Evolutionary conservation across 257 asterid species (phyloP).

Genomic region (Lantana camara): DNA sequence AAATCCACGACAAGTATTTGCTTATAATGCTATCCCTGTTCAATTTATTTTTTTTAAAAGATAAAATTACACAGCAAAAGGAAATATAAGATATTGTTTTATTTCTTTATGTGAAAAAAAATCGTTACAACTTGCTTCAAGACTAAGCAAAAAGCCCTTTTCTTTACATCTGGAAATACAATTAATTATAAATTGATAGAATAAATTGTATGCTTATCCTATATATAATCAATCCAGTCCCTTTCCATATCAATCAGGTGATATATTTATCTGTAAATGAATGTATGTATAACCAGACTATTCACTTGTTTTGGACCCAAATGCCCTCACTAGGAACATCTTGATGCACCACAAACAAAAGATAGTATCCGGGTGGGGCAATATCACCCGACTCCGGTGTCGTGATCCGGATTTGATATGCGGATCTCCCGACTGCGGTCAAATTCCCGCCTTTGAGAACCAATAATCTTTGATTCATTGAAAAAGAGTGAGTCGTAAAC

Average conservation of each 20-base stretch:
- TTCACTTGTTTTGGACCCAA: constrained; percentile 42
- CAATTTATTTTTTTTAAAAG: not conserved
- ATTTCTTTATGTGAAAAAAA: not conserved
- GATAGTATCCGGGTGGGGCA: constrained; percentile 53
- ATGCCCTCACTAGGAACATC: constrained; percentile 51
- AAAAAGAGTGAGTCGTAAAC: constrained; percentile 49
- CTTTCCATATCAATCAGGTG: not conserved
- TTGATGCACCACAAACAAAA: constrained; percentile 44
- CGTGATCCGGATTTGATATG: constrained; percentile 22
- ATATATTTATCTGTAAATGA: constrained; percentile 18
- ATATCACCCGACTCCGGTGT: constrained; percentile 33
- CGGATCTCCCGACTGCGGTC: not conserved
- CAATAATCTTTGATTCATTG: constrained; percentile 58
- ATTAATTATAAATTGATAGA: not conserved
- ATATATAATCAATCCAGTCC: not conserved
- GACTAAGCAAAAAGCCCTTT: not conserved
- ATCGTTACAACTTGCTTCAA: constrained; percentile 12
- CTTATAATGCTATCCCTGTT: too few species aligned
- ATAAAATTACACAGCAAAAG: too few species aligned
- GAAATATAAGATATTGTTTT: not conserved
- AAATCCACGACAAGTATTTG: too few species aligned
- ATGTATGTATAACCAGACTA: not conserved
- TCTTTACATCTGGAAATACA: not conserved
- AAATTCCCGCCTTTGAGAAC: constrained; percentile 26
- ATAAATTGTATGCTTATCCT: not conserved